Conservation (phyloP, 768 basidiomycete species). For the Gloeopeniophorella convolvens region DNA sequence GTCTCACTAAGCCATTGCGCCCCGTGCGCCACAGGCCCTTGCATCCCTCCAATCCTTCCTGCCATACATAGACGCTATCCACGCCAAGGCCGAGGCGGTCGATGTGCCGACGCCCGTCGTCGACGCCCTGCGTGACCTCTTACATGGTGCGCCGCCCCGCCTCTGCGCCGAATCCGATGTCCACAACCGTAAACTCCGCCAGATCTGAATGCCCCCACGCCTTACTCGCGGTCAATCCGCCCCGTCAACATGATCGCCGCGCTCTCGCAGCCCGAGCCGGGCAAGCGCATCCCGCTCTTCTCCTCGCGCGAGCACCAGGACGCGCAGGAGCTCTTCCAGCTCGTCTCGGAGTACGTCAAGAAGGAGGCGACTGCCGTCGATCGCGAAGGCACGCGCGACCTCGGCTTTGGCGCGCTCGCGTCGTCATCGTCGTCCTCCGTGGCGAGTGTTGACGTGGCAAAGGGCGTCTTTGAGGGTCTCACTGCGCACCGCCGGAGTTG, state of each 20-base stretch:
- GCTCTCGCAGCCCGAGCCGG: conserved; percentile 48
- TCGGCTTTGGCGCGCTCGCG: conserved; percentile 59
- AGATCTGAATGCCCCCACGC: conserved; percentile 63
- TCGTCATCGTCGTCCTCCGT: conserved; percentile 21
- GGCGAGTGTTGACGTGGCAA: conserved; percentile 36
- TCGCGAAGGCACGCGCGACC: conserved; percentile 61
- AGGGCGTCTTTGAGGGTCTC: conserved; percentile 82
- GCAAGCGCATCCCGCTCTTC: conserved; percentile 59
- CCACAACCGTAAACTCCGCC: background rate
- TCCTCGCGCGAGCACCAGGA: conserved; percentile 94
- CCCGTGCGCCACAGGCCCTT: conserved; percentile 54
- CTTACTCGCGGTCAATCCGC: conserved; percentile 54
- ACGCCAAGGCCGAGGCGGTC: conserved; percentile 65
- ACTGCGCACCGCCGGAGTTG: conserved; percentile 89
- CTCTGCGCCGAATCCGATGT: background rate
- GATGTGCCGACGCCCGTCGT: conserved; percentile 85
- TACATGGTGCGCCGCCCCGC: conserved; percentile 46
- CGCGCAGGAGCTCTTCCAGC: conserved; percentile 95
- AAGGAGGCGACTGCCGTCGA: conserved; percentile 73
- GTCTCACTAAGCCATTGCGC: conserved; percentile 15
- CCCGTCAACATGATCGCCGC: conserved; percentile 68
- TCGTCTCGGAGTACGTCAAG: conserved; percentile 85
- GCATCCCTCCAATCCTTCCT: conserved; percentile 81
- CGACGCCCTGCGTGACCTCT: conserved; percentile 67
- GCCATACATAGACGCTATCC: conserved; percentile 70